Conservation (phyloP, 208 protist species). For the Wallacemonas sp. region DNA sequence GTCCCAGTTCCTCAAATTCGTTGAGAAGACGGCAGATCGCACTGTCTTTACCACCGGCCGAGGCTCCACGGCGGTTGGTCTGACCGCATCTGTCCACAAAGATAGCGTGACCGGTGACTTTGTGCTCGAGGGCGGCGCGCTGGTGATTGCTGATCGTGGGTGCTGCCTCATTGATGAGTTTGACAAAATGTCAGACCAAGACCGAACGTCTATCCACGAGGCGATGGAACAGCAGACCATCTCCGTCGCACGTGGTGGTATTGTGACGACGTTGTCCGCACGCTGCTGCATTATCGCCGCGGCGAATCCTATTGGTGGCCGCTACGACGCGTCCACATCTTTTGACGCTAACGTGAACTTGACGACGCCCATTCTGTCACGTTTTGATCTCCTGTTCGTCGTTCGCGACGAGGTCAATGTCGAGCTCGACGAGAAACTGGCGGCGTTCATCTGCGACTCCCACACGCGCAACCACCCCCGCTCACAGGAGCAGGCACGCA, state of each 20-base stretch:
- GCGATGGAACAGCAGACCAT: constrained; percentile 99
- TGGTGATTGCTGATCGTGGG: constrained; percentile 99
- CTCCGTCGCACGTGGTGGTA: constrained; percentile 99
- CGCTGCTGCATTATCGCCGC: constrained; percentile 98
- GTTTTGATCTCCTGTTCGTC: constrained; percentile 96
- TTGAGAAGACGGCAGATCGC: constrained; percentile 98
- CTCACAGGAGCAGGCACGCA: constrained; percentile 63
- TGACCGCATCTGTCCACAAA: constrained; percentile 98
- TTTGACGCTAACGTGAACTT: constrained; percentile 98
- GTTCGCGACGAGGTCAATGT: constrained; percentile 97
- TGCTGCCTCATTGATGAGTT: constrained; percentile 99
- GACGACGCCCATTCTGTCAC: constrained; percentile 99
- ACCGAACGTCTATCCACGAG: constrained; percentile 98
- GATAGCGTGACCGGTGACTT: constrained; percentile 98
- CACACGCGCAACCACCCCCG: constrained; percentile 93
- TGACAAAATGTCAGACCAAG: constrained; percentile 99
- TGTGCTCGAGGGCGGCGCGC: constrained; percentile 99
- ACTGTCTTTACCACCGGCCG: constrained; percentile 99
- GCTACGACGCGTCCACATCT: constrained; percentile 96
- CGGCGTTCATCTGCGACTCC: constrained; percentile 95
- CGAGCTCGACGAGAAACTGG: constrained; percentile 94
- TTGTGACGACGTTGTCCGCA: constrained; percentile 98
- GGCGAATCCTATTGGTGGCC: constrained; percentile 98
- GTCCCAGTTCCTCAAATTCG: constrained; percentile 98
- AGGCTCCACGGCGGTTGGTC: constrained; percentile 97